Evolutionary conservation across 805 yeast genomes (phyloP).

Genomic region (Ogataea sp.): DNA sequence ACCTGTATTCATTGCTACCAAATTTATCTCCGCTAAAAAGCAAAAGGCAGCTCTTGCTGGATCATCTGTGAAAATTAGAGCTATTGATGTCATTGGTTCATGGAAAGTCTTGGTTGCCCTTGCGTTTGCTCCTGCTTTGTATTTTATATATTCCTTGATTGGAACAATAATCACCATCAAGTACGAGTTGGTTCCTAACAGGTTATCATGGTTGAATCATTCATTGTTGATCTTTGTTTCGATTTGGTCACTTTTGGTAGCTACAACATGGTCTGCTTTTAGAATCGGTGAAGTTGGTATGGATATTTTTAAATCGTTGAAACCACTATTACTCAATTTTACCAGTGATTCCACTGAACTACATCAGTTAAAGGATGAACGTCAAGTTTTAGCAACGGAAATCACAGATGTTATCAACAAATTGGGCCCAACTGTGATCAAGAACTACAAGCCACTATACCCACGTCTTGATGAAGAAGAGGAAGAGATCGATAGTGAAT

Average conservation of each 20-base stretch:
- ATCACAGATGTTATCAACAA: constrained; percentile 76
- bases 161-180: constrained; percentile 27
- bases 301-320: constrained; percentile 78
- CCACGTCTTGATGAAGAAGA: constrained; percentile 5
- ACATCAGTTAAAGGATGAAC: constrained; percentile 46
- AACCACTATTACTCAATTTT: constrained; percentile 63
- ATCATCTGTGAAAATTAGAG: constrained; percentile 85
- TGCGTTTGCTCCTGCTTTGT: constrained; percentile 80
- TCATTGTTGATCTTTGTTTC: constrained; percentile 31
- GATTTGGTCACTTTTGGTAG: constrained; percentile 55
- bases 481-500: constrained; percentile 15
- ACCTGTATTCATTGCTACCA: constrained; percentile 78
- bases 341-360: constrained; percentile 44
- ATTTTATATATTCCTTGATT: constrained; percentile 66
- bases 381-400: constrained; percentile 57
- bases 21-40: constrained; percentile 60
- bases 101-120: constrained; percentile 90
- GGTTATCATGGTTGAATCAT: constrained; percentile 3
- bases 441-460: constrained; percentile 44
- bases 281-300: constrained; percentile 88
- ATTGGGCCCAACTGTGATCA: constrained; percentile 79
- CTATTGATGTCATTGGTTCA: constrained; percentile 89
- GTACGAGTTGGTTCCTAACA: constrained; percentile 10
- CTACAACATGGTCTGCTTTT: constrained; percentile 81
- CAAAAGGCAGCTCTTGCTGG: constrained; percentile 71